Evolutionary conservation across 2,329 filamentous ascomycete genomes (phyloP).

Genomic region (Pseudocercospora fuligena): DNA sequence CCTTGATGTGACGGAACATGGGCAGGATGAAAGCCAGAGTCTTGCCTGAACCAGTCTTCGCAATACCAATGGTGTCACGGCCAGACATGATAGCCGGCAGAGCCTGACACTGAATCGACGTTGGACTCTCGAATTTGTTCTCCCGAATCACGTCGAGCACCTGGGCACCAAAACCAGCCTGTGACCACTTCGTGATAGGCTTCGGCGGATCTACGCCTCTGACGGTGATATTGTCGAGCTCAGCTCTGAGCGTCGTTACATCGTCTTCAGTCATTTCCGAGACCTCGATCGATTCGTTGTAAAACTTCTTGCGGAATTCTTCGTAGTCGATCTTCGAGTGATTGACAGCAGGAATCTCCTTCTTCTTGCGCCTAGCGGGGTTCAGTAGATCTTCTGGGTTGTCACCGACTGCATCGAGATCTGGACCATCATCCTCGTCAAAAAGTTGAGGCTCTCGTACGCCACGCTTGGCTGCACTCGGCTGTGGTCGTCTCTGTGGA

Average conservation of each 20-base stretch:
- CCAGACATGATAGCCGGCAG: constrained; percentile 95
- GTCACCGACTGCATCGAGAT: constrained; percentile 65
- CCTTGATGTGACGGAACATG: constrained; percentile 98
- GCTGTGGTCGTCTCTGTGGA: constrained; percentile 41
- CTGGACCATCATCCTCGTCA: constrained; percentile 77
- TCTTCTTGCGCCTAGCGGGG: constrained; percentile 78
- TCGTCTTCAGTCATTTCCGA: constrained; percentile 83
- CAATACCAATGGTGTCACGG: constrained; percentile 91
- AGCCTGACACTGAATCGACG: constrained; percentile 92
- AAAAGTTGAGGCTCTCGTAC: constrained; percentile 78
- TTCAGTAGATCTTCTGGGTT: constrained; percentile 66
- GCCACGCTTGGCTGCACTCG: constrained; percentile 53
- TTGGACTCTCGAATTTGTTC: constrained; percentile 85
- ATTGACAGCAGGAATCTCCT: constrained; percentile 87
- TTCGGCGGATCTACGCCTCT: constrained; percentile 86
- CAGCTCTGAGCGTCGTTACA: constrained; percentile 76
- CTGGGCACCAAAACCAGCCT: constrained; percentile 86
- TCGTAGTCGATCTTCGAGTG: constrained; percentile 86
- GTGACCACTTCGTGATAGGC: constrained; percentile 94
- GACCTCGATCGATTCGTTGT: constrained; percentile 85
- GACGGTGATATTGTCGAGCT: constrained; percentile 95
- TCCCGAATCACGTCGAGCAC: constrained; percentile 83
- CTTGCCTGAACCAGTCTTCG: constrained; percentile 97
- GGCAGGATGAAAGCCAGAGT: constrained; percentile 93
- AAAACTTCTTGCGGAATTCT: constrained; percentile 87